Conservation (phyloP, 164 flowering plant species). For the Buxus sempervirens region DNA sequence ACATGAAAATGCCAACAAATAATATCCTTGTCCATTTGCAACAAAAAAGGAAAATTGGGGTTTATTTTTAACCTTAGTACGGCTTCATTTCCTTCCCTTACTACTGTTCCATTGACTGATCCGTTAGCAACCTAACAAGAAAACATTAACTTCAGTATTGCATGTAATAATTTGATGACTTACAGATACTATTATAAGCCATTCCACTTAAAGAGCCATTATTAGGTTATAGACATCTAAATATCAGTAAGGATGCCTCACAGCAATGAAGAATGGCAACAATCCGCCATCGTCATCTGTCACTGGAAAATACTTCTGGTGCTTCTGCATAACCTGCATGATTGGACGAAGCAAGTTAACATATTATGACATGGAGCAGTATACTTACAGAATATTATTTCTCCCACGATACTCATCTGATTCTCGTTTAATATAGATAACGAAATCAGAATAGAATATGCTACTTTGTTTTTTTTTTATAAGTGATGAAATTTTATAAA, state of each 20-base stretch:
- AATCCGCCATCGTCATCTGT: slow-evolving; percentile 57
- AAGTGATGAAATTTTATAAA: too few species aligned
- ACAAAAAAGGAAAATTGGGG: background rate
- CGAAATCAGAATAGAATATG: too few species aligned
- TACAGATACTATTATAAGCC: too few species aligned
- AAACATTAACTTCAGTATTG: slow-evolving; percentile 6
- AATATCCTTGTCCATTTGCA: background rate
- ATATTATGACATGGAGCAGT: background rate
- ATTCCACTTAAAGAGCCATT: background rate
- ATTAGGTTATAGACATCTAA: background rate
- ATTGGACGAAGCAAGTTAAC: background rate
- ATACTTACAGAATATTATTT: too few species aligned
- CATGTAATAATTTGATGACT: background rate
- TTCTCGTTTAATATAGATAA: too few species aligned
- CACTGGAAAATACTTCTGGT: slow-evolving; percentile 83
- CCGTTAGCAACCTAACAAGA: slow-evolving; percentile 87
- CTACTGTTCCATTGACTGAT: slow-evolving; percentile 59
- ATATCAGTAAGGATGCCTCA: slow-evolving; percentile 28
- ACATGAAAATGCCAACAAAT: background rate
- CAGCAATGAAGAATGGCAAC: slow-evolving; percentile 88
- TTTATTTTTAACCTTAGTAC: slow-evolving; percentile 67
- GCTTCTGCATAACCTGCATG: slow-evolving; percentile 97
- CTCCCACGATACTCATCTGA: too few species aligned
- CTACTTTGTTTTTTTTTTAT: too few species aligned
- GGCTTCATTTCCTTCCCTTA: slow-evolving; percentile 94